Evolutionary conservation across 2,329 filamentous ascomycete species (phyloP).

Genomic region (Aspergillus uvarum): DNA sequence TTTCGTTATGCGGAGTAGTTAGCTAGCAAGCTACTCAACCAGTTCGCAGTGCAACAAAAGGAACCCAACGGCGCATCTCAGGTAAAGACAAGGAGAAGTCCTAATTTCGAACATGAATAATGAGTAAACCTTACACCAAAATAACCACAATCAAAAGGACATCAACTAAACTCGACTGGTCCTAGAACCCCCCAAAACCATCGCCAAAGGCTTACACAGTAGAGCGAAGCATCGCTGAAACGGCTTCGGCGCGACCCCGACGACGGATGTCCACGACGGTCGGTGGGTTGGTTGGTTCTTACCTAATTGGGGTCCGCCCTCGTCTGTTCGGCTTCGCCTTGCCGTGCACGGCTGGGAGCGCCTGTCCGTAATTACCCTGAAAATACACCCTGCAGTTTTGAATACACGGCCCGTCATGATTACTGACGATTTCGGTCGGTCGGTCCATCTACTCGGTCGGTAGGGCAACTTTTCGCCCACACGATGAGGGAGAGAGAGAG

Average conservation of each 20-base stretch:
- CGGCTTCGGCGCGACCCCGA: conserved; percentile 10
- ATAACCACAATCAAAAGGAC: neutral
- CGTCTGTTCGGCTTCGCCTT: conserved; percentile 12
- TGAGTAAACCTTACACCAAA: too few relatives aligned
- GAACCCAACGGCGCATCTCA: neutral
- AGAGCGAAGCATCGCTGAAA: conserved; percentile 6
- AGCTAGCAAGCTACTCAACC: too few relatives aligned
- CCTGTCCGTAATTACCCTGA: conserved; percentile 13
- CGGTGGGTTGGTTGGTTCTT: neutral
- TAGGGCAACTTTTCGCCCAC: neutral
- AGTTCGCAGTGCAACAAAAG: too few relatives aligned
- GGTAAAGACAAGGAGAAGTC: too few relatives aligned
- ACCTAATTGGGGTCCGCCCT: neutral
- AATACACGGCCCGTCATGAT: neutral
- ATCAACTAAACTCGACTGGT: neutral
- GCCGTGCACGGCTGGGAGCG: conserved; percentile 5
- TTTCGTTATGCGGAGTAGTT: neutral
- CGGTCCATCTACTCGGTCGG: conserved; percentile 2
- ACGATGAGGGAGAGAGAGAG: neutral
- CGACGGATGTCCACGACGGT: neutral
- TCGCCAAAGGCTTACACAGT: too few relatives aligned
- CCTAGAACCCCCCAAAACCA: neutral
- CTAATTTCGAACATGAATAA: too few relatives aligned
- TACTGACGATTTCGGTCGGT: neutral
- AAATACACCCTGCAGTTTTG: neutral